phyloP scores from a whole-genome alignment of 352 stramenopile species.

The Phytophthora pistaciae region DNA sequence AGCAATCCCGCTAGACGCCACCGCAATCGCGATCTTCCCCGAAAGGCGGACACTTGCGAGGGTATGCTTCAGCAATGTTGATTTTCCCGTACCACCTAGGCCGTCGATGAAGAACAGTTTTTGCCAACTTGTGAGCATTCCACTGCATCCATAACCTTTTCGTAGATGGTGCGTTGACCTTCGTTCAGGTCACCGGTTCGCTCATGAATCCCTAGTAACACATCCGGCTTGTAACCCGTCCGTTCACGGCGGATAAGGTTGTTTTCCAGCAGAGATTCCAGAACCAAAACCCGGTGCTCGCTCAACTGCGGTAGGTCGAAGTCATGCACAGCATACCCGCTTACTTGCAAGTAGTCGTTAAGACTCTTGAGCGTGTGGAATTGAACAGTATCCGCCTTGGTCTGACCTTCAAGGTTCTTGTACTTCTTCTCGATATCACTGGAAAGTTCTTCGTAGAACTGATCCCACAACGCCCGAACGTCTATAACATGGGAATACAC shows the following conservation, averaged over 20 bases:
- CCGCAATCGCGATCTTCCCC: neutral
- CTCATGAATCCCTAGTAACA: too few species aligned
- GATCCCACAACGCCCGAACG: too few species aligned
- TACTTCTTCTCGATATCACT: constrained; percentile 15
- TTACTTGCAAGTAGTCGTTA: neutral
- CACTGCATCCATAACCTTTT: neutral
- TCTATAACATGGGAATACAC: too few species aligned
- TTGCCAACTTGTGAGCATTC: neutral
- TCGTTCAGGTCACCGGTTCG: too few species aligned
- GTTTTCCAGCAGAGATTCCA: neutral
- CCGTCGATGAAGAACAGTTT: neutral
- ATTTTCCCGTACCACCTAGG: neutral
- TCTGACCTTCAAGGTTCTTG: too few species aligned
- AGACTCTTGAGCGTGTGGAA: too few species aligned
- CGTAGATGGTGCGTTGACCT: too few species aligned
- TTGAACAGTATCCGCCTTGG: too few species aligned
- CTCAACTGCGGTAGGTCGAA: neutral
- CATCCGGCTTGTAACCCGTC: too few species aligned
- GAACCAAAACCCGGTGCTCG: neutral
- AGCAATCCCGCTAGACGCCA: neutral
- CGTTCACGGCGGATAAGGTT: neutral
- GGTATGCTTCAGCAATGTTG: neutral
- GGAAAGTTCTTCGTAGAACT: too few species aligned
- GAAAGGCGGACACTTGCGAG: neutral
- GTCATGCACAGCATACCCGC: neutral